Percentiles rank a stretch among this genome's conserved stretches.
Evolutionary conservation across 805 yeast species (phyloP).

Genomic region (Candida incommunis): DNA sequence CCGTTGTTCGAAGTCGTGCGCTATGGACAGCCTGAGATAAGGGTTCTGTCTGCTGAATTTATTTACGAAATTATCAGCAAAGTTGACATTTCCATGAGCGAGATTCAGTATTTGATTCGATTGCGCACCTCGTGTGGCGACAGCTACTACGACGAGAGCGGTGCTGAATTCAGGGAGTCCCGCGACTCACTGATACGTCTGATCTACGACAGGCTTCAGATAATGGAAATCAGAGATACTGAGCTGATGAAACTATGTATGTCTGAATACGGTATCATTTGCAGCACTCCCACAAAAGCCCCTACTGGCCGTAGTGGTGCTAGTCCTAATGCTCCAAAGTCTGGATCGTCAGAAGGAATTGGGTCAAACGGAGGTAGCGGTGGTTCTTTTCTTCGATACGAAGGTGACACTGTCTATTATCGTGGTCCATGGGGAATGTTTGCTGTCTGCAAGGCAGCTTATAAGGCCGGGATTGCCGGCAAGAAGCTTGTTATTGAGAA

Average conservation of each 20-base stretch:
- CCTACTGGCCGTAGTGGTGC: not conserved
- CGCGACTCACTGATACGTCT: not conserved
- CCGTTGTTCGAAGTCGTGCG: not conserved
- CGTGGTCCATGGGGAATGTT: not conserved
- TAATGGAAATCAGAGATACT: not conserved
- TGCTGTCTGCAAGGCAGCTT: not conserved
- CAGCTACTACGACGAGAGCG: not conserved
- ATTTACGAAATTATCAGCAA: not conserved
- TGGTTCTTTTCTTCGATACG: not conserved
- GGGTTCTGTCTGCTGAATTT: not conserved
- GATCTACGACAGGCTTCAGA: not conserved
- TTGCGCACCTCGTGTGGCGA: not conserved
- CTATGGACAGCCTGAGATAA: not conserved
- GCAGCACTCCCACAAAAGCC: not conserved
- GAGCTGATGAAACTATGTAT: not conserved
- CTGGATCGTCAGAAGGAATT: not conserved
- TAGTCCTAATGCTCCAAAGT: not conserved
- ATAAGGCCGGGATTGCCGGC: not conserved
- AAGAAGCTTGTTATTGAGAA: not conserved
- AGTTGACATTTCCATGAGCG: not conserved
- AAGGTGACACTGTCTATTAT: not conserved
- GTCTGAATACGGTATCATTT: not conserved
- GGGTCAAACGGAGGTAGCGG: not conserved
- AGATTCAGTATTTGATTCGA: not conserved
- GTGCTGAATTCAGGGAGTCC: not conserved